Evolutionary conservation across 768 basidiomycete species (phyloP), one percentile per base, ranked within the genome.

Genomic region (Auricularia sp.): DNA sequence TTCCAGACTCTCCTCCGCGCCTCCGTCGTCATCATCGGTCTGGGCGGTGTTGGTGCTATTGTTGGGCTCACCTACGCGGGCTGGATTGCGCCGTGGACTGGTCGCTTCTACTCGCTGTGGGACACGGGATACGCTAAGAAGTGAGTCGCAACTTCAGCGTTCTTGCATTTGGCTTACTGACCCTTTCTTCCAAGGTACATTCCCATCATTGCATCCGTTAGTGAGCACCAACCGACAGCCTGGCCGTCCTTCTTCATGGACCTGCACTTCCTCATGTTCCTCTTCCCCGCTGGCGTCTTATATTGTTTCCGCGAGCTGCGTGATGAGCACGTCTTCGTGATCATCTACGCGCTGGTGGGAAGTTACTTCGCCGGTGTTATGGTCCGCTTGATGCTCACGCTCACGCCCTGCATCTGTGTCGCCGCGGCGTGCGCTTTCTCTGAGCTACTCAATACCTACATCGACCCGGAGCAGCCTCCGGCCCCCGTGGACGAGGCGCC

Each of bases 241-340:
- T 99, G 97, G 97, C 96, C 97, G 10, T 90, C 97, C 2, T 98
- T 98, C 83, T 98, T 96, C 81, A 98, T 98, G 89, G 97, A 99
- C 74, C 87, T 99, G 64, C 91, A 97, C 71, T 89, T 98, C 83
- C 87, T 99, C 72, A 90, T 98, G 68, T 98, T 94, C 84, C 77
- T 94, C 61, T 99, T 99, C 86, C 97, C 97, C 3, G 96, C 93
- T 18, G 97, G 97, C 68, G 93, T 98, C 43, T 79, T 91, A 71
- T 77, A 97, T 59, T 97, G 93, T 77, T 98, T 98, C 91, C 86
- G 85, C 66, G 83, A 95, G 71, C 82, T 99, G 23, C 86, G 93
- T 35, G 97, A 99, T 73, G 97, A 98, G 72, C 97, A 99, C 72
- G 79, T 99, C 67, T 99, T 99, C 74, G 91, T 99, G 70, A 96